Percentiles rank a stretch among this genome's conserved stretches.
phyloP scores from a whole-genome alignment of 2,329 filamentous ascomycete genomes.

The Pseudogymnoascus sp. region DNA sequence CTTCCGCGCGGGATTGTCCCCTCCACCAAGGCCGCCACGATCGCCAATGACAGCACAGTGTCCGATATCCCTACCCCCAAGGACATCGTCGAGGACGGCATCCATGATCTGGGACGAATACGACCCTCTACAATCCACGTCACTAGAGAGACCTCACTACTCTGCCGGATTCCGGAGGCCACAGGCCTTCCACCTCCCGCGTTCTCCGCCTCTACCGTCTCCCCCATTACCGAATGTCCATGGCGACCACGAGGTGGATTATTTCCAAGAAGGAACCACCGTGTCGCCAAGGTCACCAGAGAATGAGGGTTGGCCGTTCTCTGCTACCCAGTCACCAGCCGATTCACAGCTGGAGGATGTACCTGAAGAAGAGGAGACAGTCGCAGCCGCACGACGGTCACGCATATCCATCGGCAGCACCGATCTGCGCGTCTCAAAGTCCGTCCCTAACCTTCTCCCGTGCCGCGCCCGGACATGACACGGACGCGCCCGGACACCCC shows the following conservation, averaged over 20 bases:
- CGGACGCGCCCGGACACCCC: neutral
- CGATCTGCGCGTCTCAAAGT: constrained; percentile 25
- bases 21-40: constrained; percentile 44
- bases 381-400: constrained; percentile 19
- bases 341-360: constrained; percentile 46
- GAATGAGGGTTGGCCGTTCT: constrained; percentile 4
- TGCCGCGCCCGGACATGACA: neutral
- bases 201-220: constrained; percentile 27
- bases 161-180: constrained; percentile 41
- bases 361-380: constrained; percentile 55
- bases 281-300: neutral
- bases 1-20: constrained; percentile 23
- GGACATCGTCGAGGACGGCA: constrained; percentile 47
- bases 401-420: constrained; percentile 21
- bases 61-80: constrained; percentile 44
- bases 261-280: neutral
- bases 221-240: constrained; percentile 23
- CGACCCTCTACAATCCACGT: constrained; percentile 32
- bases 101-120: constrained; percentile 40
- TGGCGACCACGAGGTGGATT: neutral
- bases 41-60: constrained; percentile 35
- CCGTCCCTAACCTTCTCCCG: constrained; percentile 22
- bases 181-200: constrained; percentile 33
- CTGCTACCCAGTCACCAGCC: neutral
- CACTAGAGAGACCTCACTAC: constrained; percentile 40